Conservation (phyloP, 352 stramenopile species). For the Phytophthora litchii region DNA sequence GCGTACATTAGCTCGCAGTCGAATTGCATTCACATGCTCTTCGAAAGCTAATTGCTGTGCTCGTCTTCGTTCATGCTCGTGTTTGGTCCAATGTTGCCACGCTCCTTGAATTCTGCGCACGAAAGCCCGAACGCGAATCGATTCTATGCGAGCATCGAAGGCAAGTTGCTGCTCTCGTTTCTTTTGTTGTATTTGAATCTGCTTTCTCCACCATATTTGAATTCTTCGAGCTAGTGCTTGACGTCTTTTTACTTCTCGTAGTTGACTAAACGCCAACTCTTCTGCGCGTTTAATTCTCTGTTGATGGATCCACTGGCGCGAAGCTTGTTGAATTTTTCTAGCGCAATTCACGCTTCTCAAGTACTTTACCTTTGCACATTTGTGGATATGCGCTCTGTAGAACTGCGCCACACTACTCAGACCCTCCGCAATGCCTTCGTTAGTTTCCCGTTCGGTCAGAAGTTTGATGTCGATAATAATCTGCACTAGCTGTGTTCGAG, state of each 20-base stretch:
- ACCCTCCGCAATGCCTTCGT: slow-evolving; percentile 9
- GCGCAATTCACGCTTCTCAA: slow-evolving; percentile 15
- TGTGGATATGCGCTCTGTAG: slow-evolving; percentile 2
- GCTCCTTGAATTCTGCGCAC: slow-evolving; percentile 24
- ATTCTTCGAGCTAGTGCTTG: slow-evolving; percentile 18
- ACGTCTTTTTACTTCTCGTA: slow-evolving; percentile 14
- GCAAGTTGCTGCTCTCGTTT: slow-evolving; percentile 16
- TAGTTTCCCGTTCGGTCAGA: slow-evolving; percentile 28
- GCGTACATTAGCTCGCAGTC: slow-evolving; percentile 1
- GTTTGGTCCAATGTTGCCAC: slow-evolving; percentile 23
- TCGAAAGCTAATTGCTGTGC: background rate
- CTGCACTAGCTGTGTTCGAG: slow-evolving; percentile 38
- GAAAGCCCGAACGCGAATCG: slow-evolving; percentile 2
- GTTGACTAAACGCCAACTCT: slow-evolving; percentile 6
- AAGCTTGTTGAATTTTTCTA: slow-evolving; percentile 35
- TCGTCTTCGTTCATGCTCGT: background rate
- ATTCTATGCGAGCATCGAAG: slow-evolving; percentile 10
- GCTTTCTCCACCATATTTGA: slow-evolving; percentile 31
- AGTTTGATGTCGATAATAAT: slow-evolving; percentile 46
- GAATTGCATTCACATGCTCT: slow-evolving; percentile 1
- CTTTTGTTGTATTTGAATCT: slow-evolving; percentile 2
- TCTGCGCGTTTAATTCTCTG: slow-evolving; percentile 22
- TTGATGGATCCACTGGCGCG: slow-evolving; percentile 14
- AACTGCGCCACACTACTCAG: slow-evolving; percentile 18
- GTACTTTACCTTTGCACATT: slow-evolving; percentile 22